A percentile compares a stretch with the other conserved stretches of the same genome.
Conservation (phyloP, 1,284 basidiomycete species). For the Lignosus rhinocerotis region DNA sequence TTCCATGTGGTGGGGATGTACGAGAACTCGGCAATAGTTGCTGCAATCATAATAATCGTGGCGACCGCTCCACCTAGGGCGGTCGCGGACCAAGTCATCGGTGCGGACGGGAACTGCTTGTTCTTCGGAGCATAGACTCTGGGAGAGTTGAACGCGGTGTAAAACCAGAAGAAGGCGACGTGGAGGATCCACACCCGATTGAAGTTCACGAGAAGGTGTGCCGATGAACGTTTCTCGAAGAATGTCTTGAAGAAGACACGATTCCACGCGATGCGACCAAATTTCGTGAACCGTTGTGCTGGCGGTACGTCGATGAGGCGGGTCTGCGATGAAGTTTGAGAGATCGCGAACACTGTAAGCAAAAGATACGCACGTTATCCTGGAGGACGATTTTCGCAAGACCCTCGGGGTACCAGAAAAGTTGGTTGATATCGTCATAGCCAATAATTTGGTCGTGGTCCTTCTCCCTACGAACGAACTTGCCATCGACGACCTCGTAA, state of each 20-base stretch:
- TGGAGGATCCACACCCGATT: conserved; percentile 97
- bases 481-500: conserved; percentile 94
- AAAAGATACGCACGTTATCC: conserved; percentile 66
- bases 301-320: conserved; percentile 89
- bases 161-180: conserved; percentile 90
- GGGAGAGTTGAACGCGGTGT: conserved; percentile 96
- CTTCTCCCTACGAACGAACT: conserved; percentile 91
- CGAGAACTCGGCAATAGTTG: conserved; percentile 89
- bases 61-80: conserved; percentile 91
- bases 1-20: conserved; percentile 99
- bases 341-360: not conserved
- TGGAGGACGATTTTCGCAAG: conserved; percentile 88
- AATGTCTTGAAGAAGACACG: conserved; percentile 97
- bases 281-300: conserved; percentile 88
- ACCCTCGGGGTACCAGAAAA: conserved; percentile 99
- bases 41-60: conserved; percentile 87
- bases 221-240: conserved; percentile 89
- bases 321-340: conserved; percentile 46
- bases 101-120: conserved; percentile 57
- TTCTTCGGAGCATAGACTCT: conserved; percentile 80
- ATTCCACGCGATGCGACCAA: conserved; percentile 90
- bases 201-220: conserved; percentile 94
- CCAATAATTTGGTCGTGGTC: conserved; percentile 97
- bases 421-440: conserved; percentile 99
- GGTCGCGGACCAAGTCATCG: conserved; percentile 92